phyloP scores from a whole-genome alignment of 257 asterid species.

The Nicotiana otophora region DNA sequence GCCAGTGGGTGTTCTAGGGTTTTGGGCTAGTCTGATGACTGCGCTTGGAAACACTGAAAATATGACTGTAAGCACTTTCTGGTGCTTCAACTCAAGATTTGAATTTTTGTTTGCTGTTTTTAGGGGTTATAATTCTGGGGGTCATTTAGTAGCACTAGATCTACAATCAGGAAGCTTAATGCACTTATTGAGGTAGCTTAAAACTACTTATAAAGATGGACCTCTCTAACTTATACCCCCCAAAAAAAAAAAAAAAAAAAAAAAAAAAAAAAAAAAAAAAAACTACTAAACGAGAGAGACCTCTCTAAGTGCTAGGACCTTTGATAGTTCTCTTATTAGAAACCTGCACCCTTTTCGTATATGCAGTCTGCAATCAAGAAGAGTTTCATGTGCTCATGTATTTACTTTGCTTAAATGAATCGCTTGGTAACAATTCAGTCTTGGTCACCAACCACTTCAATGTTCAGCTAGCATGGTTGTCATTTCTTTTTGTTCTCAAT shows the following conservation, averaged over 20 bases:
- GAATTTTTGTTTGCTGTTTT: background rate
- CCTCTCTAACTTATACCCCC: background rate
- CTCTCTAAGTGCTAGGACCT: background rate
- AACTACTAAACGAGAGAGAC: background rate
- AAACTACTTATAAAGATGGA: background rate
- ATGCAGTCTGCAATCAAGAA: background rate
- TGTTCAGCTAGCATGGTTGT: background rate
- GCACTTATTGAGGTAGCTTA: background rate
- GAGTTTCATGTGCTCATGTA: background rate
- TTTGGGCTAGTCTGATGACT: conserved; percentile 99
- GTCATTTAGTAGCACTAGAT: background rate
- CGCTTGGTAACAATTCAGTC: background rate
- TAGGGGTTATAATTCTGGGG: background rate
- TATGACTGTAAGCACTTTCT: conserved; percentile 75
- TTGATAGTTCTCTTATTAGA: background rate
- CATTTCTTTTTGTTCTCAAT: background rate
- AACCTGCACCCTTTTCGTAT: background rate
- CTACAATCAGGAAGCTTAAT: background rate
- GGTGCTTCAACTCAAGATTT: conserved; percentile 11
- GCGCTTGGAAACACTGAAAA: conserved; percentile 98
- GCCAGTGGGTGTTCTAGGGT: conserved; percentile 99
- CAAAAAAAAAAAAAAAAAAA: background rate
- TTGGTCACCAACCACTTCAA: background rate
- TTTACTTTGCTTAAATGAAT: background rate
- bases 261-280: background rate